Evolutionary conservation across 176 grass and related monocot genomes (phyloP).

Genomic region (Lolium perenne): DNA sequence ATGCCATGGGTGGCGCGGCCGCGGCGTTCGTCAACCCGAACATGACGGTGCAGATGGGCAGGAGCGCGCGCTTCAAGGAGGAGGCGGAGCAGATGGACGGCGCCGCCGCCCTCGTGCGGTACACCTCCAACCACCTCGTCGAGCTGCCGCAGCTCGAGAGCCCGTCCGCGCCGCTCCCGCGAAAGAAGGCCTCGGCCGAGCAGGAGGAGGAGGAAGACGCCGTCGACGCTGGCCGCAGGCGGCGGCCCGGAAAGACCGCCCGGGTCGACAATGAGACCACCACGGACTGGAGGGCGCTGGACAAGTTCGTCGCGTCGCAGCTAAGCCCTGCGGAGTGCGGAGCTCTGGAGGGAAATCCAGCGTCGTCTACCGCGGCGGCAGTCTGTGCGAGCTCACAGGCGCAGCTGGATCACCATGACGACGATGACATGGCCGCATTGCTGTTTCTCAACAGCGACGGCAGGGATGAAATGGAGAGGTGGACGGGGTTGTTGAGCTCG

Average conservation of each 20-base stretch:
- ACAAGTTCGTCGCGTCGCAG: conserved; percentile 84
- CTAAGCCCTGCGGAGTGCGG: conserved; percentile 59
- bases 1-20: conserved; percentile 26
- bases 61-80: conserved; percentile 53
- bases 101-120: conserved; percentile 54
- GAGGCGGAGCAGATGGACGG: conserved; percentile 62
- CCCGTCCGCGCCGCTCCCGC: conserved; percentile 50
- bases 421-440: conserved; percentile 58
- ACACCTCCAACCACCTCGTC: conserved; percentile 52
- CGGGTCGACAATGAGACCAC: conserved; percentile 32
- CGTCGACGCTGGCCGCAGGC: background rate
- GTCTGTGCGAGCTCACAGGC: conserved; percentile 23
- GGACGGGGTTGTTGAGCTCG: conserved; percentile 50
- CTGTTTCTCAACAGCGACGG: conserved; percentile 60
- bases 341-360: background rate
- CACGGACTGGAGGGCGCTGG: conserved; percentile 76
- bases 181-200: conserved; percentile 26
- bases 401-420: conserved; percentile 42
- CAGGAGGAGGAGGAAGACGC: conserved; percentile 23
- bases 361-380: background rate
- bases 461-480: conserved; percentile 56
- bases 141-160: conserved; percentile 79
- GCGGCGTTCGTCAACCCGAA: conserved; percentile 42
- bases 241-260: conserved; percentile 42
- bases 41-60: conserved; percentile 52